phyloP scores from a whole-genome alignment of 305 asterid genomes.

The Fraxinus paxiana region DNA sequence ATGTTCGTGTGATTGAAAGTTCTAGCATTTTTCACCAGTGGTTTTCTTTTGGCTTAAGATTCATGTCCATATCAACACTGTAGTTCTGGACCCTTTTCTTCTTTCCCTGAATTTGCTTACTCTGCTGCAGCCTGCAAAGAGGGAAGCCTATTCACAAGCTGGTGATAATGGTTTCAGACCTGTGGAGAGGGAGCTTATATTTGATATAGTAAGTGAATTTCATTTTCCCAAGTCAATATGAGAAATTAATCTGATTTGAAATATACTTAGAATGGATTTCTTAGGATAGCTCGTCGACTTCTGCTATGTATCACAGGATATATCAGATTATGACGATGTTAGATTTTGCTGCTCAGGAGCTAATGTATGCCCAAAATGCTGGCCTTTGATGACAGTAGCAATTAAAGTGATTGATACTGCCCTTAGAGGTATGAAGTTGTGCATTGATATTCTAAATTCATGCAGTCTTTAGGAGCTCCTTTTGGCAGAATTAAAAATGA shows the following conservation, averaged over 20 bases:
- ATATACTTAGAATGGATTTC: background rate
- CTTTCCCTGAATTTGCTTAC: conserved; percentile 14
- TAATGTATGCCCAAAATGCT: conserved; percentile 81
- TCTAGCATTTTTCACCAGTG: conserved; percentile 9
- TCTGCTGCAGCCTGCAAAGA: conserved; percentile 71
- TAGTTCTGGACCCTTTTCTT: conserved; percentile 3
- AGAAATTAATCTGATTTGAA: background rate
- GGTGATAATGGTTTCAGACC: conserved; percentile 72
- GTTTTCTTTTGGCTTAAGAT: background rate
- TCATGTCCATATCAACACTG: background rate
- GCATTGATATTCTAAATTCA: background rate
- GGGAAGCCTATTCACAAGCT: conserved; percentile 74
- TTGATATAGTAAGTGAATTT: conserved; percentile 73
- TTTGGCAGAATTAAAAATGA: background rate
- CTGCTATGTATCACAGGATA: conserved; percentile 49
- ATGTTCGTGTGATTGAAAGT: background rate
- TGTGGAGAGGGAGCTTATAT: conserved; percentile 76
- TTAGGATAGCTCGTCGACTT: conserved; percentile 13
- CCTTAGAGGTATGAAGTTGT: conserved; percentile 65
- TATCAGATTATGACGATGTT: conserved; percentile 91
- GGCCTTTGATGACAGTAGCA: conserved; percentile 95
- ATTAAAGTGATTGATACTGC: conserved; percentile 84
- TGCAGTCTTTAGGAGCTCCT: background rate
- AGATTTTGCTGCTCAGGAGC: conserved; percentile 96
- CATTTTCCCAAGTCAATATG: background rate